These are phyloP conservation scores for Pezicula carpinea DNA, from an alignment of 2,329 filamentous ascomycete species.

Conservation along the genomic window DNA sequence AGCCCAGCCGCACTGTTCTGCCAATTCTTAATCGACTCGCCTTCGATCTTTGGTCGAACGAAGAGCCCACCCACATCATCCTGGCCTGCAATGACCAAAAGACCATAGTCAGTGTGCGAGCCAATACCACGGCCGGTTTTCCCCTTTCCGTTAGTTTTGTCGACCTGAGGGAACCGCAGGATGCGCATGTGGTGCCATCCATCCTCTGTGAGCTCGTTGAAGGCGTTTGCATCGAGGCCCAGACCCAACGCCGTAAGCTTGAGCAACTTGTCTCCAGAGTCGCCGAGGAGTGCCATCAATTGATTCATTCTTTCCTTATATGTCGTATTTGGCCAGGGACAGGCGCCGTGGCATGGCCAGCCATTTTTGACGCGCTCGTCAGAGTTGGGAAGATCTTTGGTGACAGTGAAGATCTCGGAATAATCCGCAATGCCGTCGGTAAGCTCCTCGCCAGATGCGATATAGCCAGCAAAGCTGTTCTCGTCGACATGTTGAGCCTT, in stretches of 20 bases:
- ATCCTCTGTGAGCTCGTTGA: conserved; percentile 39
- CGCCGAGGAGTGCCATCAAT: conserved; percentile 38
- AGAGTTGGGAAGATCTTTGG: conserved; percentile 37
- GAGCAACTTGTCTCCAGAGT: conserved; percentile 40
- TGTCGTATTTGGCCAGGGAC: conserved; percentile 40
- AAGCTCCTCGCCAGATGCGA: neutral
- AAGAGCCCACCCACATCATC: conserved; percentile 48
- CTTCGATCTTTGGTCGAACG: conserved; percentile 36
- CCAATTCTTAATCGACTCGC: conserved; percentile 42
- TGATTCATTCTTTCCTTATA: conserved; percentile 36
- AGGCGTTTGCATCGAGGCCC: conserved; percentile 33
- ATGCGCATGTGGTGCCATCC: conserved; percentile 49
- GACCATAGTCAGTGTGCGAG: conserved; percentile 46
- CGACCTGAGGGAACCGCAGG: conserved; percentile 34
- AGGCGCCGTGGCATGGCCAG: conserved; percentile 46
- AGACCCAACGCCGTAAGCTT: conserved; percentile 42
- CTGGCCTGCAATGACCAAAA: conserved; percentile 46
- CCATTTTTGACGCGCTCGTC: conserved; percentile 35
- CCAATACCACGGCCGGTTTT: conserved; percentile 45
- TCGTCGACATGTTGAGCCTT: neutral
- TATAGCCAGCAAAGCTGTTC: neutral
- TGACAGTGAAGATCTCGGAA: conserved; percentile 48
- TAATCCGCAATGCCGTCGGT: conserved; percentile 42
- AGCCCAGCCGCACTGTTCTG: conserved; percentile 38
- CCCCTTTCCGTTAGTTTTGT: conserved; percentile 42